Conservation (phyloP, 2,329 filamentous ascomycete species). For the Cercospora sp. region DNA sequence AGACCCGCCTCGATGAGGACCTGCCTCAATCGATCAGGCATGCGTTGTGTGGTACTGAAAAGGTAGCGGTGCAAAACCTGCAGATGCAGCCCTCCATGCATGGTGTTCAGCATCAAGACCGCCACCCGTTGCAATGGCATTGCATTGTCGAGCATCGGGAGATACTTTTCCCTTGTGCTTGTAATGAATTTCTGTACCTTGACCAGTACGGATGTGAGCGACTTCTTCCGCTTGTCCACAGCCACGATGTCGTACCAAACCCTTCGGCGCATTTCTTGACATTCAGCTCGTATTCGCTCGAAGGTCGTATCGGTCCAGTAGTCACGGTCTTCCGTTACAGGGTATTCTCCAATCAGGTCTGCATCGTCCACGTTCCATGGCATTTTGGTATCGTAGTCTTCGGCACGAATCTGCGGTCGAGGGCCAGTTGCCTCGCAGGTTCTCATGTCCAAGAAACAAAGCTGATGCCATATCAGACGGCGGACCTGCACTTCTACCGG, state of each 20-base stretch:
- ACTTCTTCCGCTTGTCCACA: conserved; percentile 62
- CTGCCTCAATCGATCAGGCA: conserved; percentile 64
- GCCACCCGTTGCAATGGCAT: conserved; percentile 64
- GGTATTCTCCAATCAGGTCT: conserved; percentile 53
- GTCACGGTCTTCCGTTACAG: conserved; percentile 49
- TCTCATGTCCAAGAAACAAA: conserved; percentile 73
- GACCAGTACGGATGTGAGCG: conserved; percentile 63
- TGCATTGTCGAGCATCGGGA: conserved; percentile 60
- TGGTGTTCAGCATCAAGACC: conserved; percentile 63
- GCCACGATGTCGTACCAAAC: conserved; percentile 69
- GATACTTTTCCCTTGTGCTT: conserved; percentile 65
- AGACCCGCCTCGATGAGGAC: conserved; percentile 64
- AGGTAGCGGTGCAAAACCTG: conserved; percentile 70
- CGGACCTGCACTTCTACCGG: conserved; percentile 70
- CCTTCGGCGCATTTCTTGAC: conserved; percentile 69
- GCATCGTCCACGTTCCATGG: conserved; percentile 70
- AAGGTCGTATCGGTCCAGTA: conserved; percentile 69
- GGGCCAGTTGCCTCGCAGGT: conserved; percentile 75
- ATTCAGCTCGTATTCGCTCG: conserved; percentile 68
- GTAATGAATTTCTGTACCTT: conserved; percentile 69
- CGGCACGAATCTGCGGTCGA: conserved; percentile 67
- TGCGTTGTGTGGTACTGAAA: conserved; percentile 45
- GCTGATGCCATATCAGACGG: conserved; percentile 72
- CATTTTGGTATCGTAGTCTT: conserved; percentile 73
- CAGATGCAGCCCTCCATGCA: conserved; percentile 63